phyloP scores from a whole-genome alignment of 2,329 filamentous ascomycete species.

The Helotiales sp. region DNA sequence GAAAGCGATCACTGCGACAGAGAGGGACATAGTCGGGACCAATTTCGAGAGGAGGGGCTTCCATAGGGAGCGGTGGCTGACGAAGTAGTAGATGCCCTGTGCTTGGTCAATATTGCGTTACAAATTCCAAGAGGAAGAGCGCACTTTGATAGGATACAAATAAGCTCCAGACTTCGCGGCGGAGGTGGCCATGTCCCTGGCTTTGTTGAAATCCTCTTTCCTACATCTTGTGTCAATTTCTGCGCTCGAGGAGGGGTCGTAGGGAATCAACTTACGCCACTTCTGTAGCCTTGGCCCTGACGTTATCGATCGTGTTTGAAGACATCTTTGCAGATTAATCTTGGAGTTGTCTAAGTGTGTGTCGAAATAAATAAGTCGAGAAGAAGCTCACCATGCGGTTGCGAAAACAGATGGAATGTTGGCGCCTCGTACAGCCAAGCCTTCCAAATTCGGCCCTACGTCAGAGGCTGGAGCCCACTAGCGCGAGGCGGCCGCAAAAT shows the following conservation, averaged over 20 bases:
- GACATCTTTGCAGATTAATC: not conserved
- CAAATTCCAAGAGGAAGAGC: not conserved
- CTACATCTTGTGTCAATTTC: slow-evolving; percentile 37
- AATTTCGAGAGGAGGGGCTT: slow-evolving; percentile 57
- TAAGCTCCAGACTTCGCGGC: slow-evolving; percentile 77
- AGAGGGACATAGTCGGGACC: slow-evolving; percentile 66
- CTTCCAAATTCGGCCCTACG: too few species aligned
- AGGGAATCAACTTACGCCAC: slow-evolving; percentile 32
- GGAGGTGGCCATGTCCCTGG: slow-evolving; percentile 62
- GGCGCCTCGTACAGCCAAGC: too few species aligned
- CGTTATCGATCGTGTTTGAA: slow-evolving; percentile 29
- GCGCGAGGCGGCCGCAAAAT: too few species aligned
- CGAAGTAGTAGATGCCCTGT: slow-evolving; percentile 61
- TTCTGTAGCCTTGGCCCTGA: slow-evolving; percentile 33
- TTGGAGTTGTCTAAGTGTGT: not conserved
- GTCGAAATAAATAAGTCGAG: too few species aligned
- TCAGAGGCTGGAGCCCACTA: too few species aligned
- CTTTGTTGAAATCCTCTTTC: slow-evolving; percentile 70
- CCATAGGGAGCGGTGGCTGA: slow-evolving; percentile 56
- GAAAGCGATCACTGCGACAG: slow-evolving; percentile 66
- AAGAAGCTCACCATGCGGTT: too few species aligned
- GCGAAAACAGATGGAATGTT: too few species aligned
- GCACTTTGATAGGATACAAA: slow-evolving; percentile 77
- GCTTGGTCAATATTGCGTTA: slow-evolving; percentile 1
- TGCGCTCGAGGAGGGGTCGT: not conserved